Conservation (phyloP, 2,329 filamentous ascomycete genomes). For the Tolypocladium pustulatum region DNA sequence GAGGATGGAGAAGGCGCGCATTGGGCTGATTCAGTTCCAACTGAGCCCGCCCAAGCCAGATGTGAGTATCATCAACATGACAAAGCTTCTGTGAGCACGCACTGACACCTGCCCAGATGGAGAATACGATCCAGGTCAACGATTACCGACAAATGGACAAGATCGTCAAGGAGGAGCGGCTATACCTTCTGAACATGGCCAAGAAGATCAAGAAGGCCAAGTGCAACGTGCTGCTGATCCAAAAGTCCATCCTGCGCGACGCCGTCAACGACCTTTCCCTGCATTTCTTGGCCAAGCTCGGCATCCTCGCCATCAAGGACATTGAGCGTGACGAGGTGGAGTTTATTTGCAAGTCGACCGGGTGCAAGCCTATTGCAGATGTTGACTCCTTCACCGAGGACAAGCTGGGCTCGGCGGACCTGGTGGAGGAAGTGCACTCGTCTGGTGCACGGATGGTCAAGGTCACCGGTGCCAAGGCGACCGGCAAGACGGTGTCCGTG, state of each 20-base stretch:
- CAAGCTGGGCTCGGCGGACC: constrained; percentile 86
- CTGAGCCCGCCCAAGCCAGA: constrained; percentile 96
- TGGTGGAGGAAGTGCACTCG: constrained; percentile 84
- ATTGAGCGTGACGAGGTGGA: constrained; percentile 98
- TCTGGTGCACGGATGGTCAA: constrained; percentile 89
- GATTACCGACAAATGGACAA: constrained; percentile 99
- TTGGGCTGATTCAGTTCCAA: constrained; percentile 97
- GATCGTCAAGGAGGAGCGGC: constrained; percentile 97
- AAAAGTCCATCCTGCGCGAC: constrained; percentile 96
- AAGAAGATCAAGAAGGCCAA: constrained; percentile 99
- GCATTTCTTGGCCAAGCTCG: constrained; percentile 94
- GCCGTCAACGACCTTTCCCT: constrained; percentile 96
- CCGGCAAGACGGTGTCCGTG: constrained; percentile 84
- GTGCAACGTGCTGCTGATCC: constrained; percentile 96
- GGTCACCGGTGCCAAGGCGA: constrained; percentile 78
- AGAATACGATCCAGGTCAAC: constrained; percentile 98
- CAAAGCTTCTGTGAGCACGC: background rate
- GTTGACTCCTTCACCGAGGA: constrained; percentile 98
- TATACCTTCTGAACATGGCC: constrained; percentile 95
- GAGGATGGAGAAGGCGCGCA: constrained; percentile 94
- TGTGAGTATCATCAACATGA: constrained; percentile 35
- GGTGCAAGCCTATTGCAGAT: constrained; percentile 97
- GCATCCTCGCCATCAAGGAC: constrained; percentile 92
- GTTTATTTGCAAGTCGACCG: constrained; percentile 98
- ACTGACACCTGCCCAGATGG: constrained; percentile 55